A percentile compares a stretch with the other conserved stretches of the same genome.
phyloP scores from a whole-genome alignment of 768 basidiomycete species.

The Amanita pallidorosea region DNA sequence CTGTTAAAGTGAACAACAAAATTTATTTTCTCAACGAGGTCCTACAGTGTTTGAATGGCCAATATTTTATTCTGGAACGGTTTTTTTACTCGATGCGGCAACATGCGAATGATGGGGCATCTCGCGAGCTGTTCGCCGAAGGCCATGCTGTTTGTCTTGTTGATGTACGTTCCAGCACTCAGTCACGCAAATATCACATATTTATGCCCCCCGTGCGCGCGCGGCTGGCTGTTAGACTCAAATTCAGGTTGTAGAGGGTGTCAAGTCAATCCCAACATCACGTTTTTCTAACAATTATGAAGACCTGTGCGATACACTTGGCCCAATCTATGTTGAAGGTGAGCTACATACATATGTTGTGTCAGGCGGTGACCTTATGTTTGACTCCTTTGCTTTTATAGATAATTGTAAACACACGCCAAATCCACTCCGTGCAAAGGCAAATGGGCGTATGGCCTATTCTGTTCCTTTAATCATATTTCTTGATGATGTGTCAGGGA shows the following conservation, averaged over 20 bases:
- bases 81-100: too few species aligned
- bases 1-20: too few species aligned
- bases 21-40: too few species aligned
- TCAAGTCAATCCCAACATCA: background rate
- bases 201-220: background rate
- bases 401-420: background rate
- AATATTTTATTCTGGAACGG: too few species aligned
- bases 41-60: too few species aligned
- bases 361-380: background rate
- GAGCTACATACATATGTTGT: background rate
- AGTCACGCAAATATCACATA: background rate
- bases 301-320: background rate
- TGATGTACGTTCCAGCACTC: background rate
- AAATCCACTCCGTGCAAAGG: conserved; percentile 17
- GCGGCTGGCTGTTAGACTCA: background rate
- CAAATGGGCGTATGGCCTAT: conserved; percentile 20
- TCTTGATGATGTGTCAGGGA: conserved; percentile 35
- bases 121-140: too few species aligned
- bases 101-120: too few species aligned
- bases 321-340: background rate
- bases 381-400: too few species aligned
- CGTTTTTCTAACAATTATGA: conserved; percentile 1
- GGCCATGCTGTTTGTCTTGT: background rate
- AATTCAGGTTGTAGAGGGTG: conserved; percentile 1
- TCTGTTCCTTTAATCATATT: conserved; percentile 28